Conservation (phyloP, 1,284 basidiomycete species). For the Schizophyllum commune region DNA sequence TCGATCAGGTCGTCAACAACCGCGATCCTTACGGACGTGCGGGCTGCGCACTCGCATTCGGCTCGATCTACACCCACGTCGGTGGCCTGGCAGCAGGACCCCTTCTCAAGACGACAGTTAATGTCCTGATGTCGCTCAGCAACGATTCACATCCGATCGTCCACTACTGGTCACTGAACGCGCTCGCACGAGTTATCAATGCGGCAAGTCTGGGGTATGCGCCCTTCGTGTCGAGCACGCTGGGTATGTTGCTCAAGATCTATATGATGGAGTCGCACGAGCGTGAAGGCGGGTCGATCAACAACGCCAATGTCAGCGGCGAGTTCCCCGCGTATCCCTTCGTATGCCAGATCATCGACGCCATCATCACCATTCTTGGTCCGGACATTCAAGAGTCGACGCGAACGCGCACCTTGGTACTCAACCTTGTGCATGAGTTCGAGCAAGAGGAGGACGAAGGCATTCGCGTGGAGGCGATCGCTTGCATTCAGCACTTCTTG, state of each 20-base stretch:
- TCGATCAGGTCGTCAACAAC: constrained; percentile 95
- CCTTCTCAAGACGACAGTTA: constrained; percentile 92
- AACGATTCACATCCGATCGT: constrained; percentile 97
- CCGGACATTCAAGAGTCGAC: constrained; percentile 91
- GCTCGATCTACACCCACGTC: constrained; percentile 89
- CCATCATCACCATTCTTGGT: constrained; percentile 89
- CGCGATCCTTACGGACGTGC: constrained; percentile 90
- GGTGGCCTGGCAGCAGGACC: constrained; percentile 93
- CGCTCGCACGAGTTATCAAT: constrained; percentile 83
- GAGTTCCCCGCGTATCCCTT: constrained; percentile 90
- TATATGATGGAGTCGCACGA: constrained; percentile 93
- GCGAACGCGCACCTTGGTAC: constrained; percentile 73
- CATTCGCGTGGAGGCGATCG: constrained; percentile 89
- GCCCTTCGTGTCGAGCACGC: constrained; percentile 81
- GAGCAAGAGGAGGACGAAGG: constrained; percentile 83
- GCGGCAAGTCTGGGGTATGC: constrained; percentile 91
- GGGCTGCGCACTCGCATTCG: constrained; percentile 91
- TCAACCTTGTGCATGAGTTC: constrained; percentile 84
- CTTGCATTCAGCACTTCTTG: constrained; percentile 92
- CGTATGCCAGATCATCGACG: constrained; percentile 88
- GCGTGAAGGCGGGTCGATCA: constrained; percentile 82
- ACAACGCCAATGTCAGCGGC: constrained; percentile 82
- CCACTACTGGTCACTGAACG: constrained; percentile 88
- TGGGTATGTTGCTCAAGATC: constrained; percentile 88
- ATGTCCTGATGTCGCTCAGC: constrained; percentile 91